Conservation (phyloP, 2,329 filamentous ascomycete species). For the Teratosphaeria zuluensis region DNA sequence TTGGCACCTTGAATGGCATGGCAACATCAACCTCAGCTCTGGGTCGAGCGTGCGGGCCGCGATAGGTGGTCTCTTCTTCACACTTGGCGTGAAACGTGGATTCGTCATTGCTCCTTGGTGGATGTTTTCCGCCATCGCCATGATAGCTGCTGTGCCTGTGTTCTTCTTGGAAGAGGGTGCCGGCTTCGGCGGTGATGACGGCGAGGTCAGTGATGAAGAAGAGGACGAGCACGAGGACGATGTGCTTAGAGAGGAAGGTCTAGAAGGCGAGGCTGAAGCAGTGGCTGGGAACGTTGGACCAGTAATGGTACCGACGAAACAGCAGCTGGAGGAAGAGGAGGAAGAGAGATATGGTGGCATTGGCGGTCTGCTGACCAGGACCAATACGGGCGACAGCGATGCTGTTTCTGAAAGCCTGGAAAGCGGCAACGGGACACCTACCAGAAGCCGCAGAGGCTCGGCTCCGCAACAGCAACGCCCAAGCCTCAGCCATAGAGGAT, state of each 20-base stretch:
- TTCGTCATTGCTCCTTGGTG: slow-evolving; percentile 77
- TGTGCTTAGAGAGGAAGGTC: slow-evolving; percentile 6
- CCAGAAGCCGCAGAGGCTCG: slow-evolving; percentile 5
- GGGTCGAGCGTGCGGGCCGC: slow-evolving; percentile 69
- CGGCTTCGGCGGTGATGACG: slow-evolving; percentile 45
- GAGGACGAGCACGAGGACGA: slow-evolving; percentile 24
- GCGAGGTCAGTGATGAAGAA: slow-evolving; percentile 29
- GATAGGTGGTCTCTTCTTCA: slow-evolving; percentile 61
- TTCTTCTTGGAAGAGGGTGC: slow-evolving; percentile 67
- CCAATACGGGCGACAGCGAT: slow-evolving; percentile 19
- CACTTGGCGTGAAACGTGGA: slow-evolving; percentile 62
- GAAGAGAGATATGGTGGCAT: slow-evolving; percentile 32
- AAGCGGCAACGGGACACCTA: slow-evolving; percentile 9
- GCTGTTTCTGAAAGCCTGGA: slow-evolving; percentile 13
- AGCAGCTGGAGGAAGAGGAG: slow-evolving; percentile 11
- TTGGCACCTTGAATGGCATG: slow-evolving; percentile 85
- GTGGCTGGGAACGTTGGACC: slow-evolving; percentile 10
- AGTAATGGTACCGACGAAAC: slow-evolving; percentile 1
- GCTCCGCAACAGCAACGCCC: slow-evolving; percentile 4
- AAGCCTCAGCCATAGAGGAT: slow-evolving; percentile 14
- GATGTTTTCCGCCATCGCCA: slow-evolving; percentile 55
- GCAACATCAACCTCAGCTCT: slow-evolving; percentile 75
- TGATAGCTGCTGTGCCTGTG: slow-evolving; percentile 59
- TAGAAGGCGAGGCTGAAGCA: slow-evolving; percentile 15
- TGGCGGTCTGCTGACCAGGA: slow-evolving; percentile 24